Evolutionary conservation across 176 grass and related monocot species (phyloP), one percentile per base, ranked within the genome.

Genomic region (Carex kokanica): DNA sequence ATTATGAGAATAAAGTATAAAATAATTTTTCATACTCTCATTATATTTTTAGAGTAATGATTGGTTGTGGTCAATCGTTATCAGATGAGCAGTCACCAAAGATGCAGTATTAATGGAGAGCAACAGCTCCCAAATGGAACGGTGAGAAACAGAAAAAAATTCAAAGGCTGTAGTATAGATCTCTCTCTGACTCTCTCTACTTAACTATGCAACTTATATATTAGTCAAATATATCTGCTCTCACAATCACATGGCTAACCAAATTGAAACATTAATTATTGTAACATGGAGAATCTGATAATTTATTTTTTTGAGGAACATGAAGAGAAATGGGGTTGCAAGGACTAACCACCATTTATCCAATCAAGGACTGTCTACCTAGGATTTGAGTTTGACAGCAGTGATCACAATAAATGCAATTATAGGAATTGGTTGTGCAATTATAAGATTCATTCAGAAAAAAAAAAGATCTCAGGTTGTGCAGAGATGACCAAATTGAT

Each of bases 221-320:
- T 51, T 67, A 82, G 80, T 82, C 80, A 82, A 82, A 67, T 82
- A 65, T 51, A 82, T 64, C 55, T 63, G 78, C 60, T 15, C 2
- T 43, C 80, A 82, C 80, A 82, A 0, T 43, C 80, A 82, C 80
- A 82, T 82, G 80, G 61, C 41, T 82, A 82, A 63, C 55, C 32
- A 62, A 61, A 47, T 36, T 81, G 58, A 27, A 41, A 64, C 20
- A 54, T 67, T 82, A 64, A 54, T 67, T 82, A 64, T 38, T 82
- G 79, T 65, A 82, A 51, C 61, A 82, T 67, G 80, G 80, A 52
- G 15, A 29, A 65, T 82, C 41, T 82, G 43, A 36, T 82, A 36
- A 1, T 51, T 65, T 21, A 43, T 40, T 41, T 68, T 52, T 21
- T 68, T 27, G 55, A 67, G 61, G 34, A 67, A 67, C 60, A 81